Evolutionary conservation across 1,284 basidiomycete species (phyloP), one percentile per base, ranked within the genome.

Genomic region (Naganishia sp.): DNA sequence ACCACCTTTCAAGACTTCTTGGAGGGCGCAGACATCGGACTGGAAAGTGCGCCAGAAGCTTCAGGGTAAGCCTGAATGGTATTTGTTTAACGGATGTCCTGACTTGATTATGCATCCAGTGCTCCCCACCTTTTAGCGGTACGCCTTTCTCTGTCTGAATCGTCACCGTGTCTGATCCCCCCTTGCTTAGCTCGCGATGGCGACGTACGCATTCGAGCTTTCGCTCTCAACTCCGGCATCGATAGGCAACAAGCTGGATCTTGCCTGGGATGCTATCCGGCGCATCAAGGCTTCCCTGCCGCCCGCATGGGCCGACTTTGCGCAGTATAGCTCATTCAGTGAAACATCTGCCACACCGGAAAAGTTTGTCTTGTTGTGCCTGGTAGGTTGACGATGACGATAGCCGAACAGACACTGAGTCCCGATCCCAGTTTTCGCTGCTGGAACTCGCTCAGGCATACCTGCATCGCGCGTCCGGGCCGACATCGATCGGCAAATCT

Each of bases 181-280:
- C 15, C 47, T 6, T 10, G 15, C 13, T 7, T 31, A 61, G 58
- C 58, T 61, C n/a, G 47, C 58, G 31, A n/a, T 61, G 10, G 15
- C 47, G 21, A 61, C 58, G 18, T 61, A 51, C 28, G 58, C 58
- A 15, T 61, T 42, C n/a, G 58, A 61, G 42, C 58, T 61, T 35
- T 49, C 47, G 15, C 50, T 61, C 47, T 25, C 28, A 5, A 39
- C 35, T 21, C 35, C 58, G 2, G 47, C 47, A 11, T 50, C 58
- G 17, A 41, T 61, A 23, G 47, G 47, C n/a, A 39, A 50, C 21
- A 61, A 61, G n/a, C 21, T n/a, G 5, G 25, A 18, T 2, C 39
- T 51, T 5, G 35, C 58, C 17, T 41, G 45, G 41, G 47, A 21
- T 17, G 47, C 47, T 23, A 39, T 61, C 35, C 47, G 28, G 15